Conservation (phyloP, 768 basidiomycete species). For the Auriculariales sp. region DNA sequence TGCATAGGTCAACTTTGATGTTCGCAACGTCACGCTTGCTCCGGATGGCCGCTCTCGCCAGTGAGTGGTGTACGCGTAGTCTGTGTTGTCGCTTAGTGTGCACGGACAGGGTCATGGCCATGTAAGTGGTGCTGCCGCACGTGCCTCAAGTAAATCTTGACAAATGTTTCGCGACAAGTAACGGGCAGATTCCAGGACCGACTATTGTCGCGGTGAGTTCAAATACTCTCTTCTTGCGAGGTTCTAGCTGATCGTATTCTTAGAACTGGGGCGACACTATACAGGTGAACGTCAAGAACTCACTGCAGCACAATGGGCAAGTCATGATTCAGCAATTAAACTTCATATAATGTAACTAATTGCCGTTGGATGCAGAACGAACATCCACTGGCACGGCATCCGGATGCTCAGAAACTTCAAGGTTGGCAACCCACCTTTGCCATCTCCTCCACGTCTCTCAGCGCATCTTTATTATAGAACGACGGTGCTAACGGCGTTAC, state of each 20-base stretch:
- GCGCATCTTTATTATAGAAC: background rate
- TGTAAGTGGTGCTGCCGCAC: too few species aligned
- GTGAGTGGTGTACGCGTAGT: too few species aligned
- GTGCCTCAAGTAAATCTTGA: too few species aligned
- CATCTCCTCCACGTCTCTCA: background rate
- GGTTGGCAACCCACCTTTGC: background rate
- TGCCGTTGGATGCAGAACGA: background rate
- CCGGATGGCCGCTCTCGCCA: background rate
- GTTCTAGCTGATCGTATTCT: too few species aligned
- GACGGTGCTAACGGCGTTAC: background rate
- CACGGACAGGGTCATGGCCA: too few species aligned
- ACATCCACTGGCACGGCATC: conserved; percentile 5
- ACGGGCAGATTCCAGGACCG: background rate
- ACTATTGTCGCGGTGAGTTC: background rate
- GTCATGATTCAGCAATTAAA: background rate
- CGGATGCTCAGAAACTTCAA: background rate
- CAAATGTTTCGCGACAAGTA: background rate
- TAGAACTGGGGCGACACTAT: background rate
- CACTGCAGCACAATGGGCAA: background rate
- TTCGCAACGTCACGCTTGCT: background rate
- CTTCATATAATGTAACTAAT: background rate
- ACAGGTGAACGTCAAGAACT: background rate
- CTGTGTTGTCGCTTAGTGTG: too few species aligned
- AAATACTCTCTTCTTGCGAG: too few species aligned
- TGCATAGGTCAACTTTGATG: background rate